Percentiles rank a stretch among this genome's conserved stretches.
phyloP scores from a whole-genome alignment of 306 rosid genomes.

The Ceratonia siliqua region DNA sequence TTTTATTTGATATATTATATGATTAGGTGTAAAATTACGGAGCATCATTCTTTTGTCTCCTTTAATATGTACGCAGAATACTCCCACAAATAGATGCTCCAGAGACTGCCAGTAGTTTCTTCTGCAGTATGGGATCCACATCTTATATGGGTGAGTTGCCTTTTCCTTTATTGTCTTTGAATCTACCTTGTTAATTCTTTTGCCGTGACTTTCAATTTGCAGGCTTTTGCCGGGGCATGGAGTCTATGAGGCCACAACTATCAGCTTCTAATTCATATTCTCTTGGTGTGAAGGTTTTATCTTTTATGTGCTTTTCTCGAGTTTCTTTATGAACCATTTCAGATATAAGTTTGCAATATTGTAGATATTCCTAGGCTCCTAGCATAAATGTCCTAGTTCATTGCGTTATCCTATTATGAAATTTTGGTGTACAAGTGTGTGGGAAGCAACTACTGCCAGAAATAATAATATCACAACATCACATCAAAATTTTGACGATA shows the following conservation, averaged over 20 bases:
- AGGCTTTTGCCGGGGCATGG: constrained; percentile 48
- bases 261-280: constrained; percentile 52
- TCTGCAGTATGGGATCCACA: constrained; percentile 46
- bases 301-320: constrained; percentile 36
- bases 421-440: background rate
- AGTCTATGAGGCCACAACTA: constrained; percentile 42
- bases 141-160: constrained; percentile 50
- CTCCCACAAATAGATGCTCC: constrained; percentile 37
- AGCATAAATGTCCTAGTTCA: background rate
- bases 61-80: background rate
- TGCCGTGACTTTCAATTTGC: constrained; percentile 30
- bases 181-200: background rate
- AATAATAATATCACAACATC: background rate
- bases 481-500: background rate
- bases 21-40: too few relatives aligned
- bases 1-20: too few relatives aligned
- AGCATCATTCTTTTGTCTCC: too few relatives aligned
- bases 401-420: background rate
- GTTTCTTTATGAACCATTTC: too few relatives aligned
- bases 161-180: background rate
- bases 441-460: background rate
- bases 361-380: background rate
- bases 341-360: background rate
- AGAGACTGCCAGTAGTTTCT: constrained; percentile 47
- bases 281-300: constrained; percentile 54